Evolutionary conservation across 2,329 filamentous ascomycete genomes (phyloP).

Genomic region (Epichloe gansuensis): DNA sequence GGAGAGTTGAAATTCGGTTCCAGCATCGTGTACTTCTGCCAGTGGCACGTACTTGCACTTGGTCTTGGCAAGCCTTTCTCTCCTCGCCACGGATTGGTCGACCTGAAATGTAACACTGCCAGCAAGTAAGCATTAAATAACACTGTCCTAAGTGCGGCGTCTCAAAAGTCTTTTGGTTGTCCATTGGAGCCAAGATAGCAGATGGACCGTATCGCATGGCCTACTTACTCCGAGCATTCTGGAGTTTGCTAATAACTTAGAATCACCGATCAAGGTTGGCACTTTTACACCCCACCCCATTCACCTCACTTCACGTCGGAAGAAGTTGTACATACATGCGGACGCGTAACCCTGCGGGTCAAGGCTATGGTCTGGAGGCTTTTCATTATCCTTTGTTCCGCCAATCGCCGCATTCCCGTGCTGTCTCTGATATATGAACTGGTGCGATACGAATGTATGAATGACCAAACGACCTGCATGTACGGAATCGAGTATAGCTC

Average conservation of each 20-base stretch:
- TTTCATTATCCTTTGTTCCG: background rate
- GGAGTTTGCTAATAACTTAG: background rate
- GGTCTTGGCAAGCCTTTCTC: background rate
- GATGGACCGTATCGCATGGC: slow-evolving; percentile 1
- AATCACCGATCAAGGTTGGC: background rate
- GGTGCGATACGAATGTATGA: background rate
- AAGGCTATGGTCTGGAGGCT: background rate
- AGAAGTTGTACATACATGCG: background rate
- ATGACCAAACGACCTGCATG: background rate
- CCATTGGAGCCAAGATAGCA: background rate
- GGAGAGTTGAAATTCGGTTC: background rate
- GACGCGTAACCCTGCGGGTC: background rate
- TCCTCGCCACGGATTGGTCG: background rate
- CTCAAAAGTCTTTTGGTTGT: background rate
- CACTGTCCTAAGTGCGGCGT: background rate
- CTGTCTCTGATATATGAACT: background rate
- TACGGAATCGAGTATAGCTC: background rate
- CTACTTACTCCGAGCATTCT: slow-evolving; percentile 5
- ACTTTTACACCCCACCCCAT: background rate
- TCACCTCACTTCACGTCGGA: background rate
- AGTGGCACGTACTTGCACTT: background rate
- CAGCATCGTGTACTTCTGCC: background rate
- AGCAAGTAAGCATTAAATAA: slow-evolving; percentile 5
- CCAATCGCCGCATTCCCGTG: background rate
- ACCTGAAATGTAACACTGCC: background rate